phyloP scores from a whole-genome alignment of 306 rosid species.

The Urtica urens region DNA sequence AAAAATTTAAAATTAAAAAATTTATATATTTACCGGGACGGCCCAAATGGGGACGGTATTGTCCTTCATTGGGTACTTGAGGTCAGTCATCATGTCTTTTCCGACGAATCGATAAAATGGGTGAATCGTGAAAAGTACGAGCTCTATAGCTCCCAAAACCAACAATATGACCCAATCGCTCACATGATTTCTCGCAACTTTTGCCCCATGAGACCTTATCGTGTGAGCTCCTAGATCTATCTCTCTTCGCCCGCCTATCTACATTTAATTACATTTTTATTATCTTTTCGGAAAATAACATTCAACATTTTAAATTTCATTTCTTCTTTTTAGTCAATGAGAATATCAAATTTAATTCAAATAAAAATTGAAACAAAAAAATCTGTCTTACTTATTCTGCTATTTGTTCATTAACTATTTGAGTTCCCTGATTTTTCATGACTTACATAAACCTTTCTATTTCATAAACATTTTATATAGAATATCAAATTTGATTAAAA shows the following conservation, averaged over 20 bases:
- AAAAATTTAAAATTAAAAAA: no score
- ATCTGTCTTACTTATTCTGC: no score
- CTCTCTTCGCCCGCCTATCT: conserved; percentile 23
- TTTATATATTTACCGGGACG: conserved; percentile 54
- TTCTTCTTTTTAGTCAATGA: no score
- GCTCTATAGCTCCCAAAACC: conserved; percentile 46
- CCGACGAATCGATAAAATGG: conserved; percentile 90
- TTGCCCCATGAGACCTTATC: conserved; percentile 74
- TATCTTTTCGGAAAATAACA: neutral
- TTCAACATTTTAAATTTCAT: neutral
- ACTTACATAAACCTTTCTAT: no score
- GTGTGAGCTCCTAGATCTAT: conserved; percentile 44
- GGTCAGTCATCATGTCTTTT: conserved; percentile 86
- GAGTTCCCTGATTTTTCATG: no score
- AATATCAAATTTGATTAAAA: no score
- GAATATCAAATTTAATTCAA: no score
- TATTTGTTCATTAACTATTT: no score
- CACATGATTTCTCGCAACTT: conserved; percentile 55
- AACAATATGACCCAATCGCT: conserved; percentile 76
- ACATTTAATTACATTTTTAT: neutral
- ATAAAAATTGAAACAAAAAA: no score
- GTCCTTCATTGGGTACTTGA: conserved; percentile 62
- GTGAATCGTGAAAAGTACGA: conserved; percentile 30
- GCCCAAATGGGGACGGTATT: conserved; percentile 91
- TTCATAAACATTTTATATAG: no score